These are phyloP conservation scores for Lojkania enalia DNA, from an alignment of 2,329 filamentous ascomycete genomes.

Conservation along the genomic window DNA sequence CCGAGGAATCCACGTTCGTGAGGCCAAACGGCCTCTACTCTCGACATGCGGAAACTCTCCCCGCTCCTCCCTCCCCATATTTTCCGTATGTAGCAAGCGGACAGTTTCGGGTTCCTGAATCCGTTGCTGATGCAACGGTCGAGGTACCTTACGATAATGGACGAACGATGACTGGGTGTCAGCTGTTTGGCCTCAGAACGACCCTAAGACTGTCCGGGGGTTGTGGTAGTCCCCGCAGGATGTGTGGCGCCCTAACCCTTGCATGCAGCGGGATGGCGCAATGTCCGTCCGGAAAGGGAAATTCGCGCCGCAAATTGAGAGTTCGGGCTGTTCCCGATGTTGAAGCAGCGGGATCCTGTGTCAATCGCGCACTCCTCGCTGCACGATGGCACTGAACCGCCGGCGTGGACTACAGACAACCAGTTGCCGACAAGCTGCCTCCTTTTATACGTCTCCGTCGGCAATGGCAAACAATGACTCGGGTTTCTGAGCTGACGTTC, in stretches of 20 bases:
- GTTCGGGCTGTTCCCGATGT: not conserved
- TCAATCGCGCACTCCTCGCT: constrained; percentile 9
- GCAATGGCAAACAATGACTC: constrained; percentile 11
- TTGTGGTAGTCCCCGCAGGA: constrained; percentile 10
- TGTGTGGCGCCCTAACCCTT: not conserved
- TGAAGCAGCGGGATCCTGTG: not conserved
- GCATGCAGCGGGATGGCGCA: constrained; percentile 11
- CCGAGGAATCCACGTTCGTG: constrained; percentile 1
- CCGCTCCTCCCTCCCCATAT: constrained; percentile 19
- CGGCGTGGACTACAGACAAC: not conserved
- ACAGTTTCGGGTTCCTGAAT: constrained; percentile 24
- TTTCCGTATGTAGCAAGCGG: constrained; percentile 11
- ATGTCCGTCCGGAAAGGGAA: constrained; percentile 20
- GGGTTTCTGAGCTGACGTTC: constrained; percentile 9
- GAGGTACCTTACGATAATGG: constrained; percentile 10
- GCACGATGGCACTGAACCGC: constrained; percentile 8
- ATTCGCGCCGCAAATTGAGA: constrained; percentile 32
- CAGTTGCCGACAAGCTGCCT: not conserved
- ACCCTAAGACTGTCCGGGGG: constrained; percentile 5
- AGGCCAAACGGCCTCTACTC: not conserved
- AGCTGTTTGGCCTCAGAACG: constrained; percentile 9
- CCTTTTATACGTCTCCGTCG: constrained; percentile 17
- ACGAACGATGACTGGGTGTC: constrained; percentile 29
- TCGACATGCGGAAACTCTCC: constrained; percentile 32
- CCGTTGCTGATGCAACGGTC: constrained; percentile 13